phyloP scores from a whole-genome alignment of 768 basidiomycete species.

The Tulasnella sp. region DNA sequence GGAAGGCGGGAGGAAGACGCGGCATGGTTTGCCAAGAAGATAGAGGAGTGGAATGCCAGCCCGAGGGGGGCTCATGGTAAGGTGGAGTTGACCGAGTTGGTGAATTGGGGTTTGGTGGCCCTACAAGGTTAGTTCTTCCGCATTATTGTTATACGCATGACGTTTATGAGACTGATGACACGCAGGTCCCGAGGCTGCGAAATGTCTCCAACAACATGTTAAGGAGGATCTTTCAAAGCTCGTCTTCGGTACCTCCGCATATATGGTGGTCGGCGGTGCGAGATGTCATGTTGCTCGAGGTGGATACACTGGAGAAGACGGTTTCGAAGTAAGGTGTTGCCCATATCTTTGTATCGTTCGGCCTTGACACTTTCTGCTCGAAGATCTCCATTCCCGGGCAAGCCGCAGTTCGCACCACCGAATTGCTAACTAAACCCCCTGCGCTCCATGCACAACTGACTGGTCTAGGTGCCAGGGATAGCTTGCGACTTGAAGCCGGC shows the following conservation, averaged over 20 bases:
- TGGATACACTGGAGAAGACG: constrained; percentile 98
- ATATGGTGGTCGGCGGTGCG: constrained; percentile 62
- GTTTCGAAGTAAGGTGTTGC: constrained; percentile 61
- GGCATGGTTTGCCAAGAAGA: constrained; percentile 54
- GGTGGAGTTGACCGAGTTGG: constrained; percentile 70
- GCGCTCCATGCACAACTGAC: constrained; percentile 57
- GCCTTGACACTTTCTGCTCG: neutral
- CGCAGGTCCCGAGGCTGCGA: constrained; percentile 68
- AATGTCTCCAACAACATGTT: constrained; percentile 64
- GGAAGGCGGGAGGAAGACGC: constrained; percentile 73
- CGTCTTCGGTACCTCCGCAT: constrained; percentile 77
- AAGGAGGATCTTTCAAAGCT: constrained; percentile 59
- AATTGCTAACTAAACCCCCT: constrained; percentile 42
- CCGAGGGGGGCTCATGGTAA: constrained; percentile 31
- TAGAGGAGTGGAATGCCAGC: constrained; percentile 65
- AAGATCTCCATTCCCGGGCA: constrained; percentile 83
- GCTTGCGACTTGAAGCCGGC: constrained; percentile 88
- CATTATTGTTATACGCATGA: neutral
- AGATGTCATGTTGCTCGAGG: constrained; percentile 83
- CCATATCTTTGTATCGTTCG: neutral
- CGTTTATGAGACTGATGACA: neutral
- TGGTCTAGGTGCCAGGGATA: constrained; percentile 87
- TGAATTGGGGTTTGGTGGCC: constrained; percentile 79
- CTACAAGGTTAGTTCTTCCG: constrained; percentile 57
- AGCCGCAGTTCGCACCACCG: constrained; percentile 58